A percentile compares a stretch with the other conserved stretches of the same genome.
Evolutionary conservation across 2,329 filamentous ascomycete genomes (phyloP).

Genomic region (Talaromyces marneffei): DNA sequence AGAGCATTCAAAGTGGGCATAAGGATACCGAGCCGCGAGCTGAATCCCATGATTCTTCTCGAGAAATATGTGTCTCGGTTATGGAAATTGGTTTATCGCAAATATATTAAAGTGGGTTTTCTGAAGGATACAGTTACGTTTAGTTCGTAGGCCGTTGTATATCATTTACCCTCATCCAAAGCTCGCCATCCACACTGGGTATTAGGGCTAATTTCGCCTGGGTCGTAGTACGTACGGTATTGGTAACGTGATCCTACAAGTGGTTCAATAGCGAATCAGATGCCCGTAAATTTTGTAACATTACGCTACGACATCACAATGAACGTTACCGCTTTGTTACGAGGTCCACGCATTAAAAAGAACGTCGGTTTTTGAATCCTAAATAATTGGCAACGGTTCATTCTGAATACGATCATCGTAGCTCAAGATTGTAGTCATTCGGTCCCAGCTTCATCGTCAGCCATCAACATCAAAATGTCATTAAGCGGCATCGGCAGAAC

Average conservation of each 20-base stretch:
- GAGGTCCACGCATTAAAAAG: too few relatives aligned
- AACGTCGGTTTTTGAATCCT: neutral
- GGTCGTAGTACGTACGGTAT: neutral
- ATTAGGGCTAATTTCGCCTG: neutral
- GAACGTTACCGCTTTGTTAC: neutral
- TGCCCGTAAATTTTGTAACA: neutral
- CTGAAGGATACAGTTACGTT: too few relatives aligned
- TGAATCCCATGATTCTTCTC: too few relatives aligned
- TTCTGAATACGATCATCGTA: neutral
- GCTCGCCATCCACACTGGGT: neutral
- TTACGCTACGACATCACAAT: neutral
- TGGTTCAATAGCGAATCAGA: neutral
- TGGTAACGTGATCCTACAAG: neutral
- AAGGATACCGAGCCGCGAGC: too few relatives aligned
- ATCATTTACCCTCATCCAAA: too few relatives aligned
- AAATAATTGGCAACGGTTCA: neutral
- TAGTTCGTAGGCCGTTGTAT: too few relatives aligned
- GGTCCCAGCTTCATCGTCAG: neutral
- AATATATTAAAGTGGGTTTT: too few relatives aligned
- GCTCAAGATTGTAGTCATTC: neutral
- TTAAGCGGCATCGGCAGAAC: slow-evolving; percentile 17
- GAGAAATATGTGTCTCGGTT: too few relatives aligned
- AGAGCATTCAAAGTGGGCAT: too few relatives aligned
- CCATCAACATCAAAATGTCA: neutral
- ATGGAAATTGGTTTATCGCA: too few relatives aligned